These are phyloP conservation scores for Xenosphaeropsis pyriputrescens DNA, from an alignment of 2,329 filamentous ascomycete genomes.

Conservation along the genomic window DNA sequence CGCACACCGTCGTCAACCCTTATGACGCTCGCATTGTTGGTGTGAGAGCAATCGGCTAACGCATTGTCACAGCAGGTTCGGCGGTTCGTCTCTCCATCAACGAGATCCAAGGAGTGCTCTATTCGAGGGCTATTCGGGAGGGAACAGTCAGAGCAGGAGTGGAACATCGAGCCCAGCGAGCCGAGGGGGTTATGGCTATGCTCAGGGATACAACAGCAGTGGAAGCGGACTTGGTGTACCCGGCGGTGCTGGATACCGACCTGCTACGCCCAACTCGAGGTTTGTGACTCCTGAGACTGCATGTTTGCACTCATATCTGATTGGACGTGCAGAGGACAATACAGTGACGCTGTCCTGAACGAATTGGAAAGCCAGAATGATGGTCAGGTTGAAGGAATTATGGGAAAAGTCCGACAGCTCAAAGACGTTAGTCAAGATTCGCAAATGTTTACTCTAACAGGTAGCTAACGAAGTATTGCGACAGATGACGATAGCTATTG, in stretches of 20 bases:
- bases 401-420: slow-evolving; percentile 75
- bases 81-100: slow-evolving; percentile 55
- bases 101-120: slow-evolving; percentile 58
- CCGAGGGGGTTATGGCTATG: slow-evolving; percentile 34
- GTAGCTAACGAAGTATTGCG: slow-evolving; percentile 1
- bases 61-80: slow-evolving; percentile 34
- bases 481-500: slow-evolving; percentile 82
- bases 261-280: slow-evolving; percentile 59
- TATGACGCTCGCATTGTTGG: no score
- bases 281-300: slow-evolving; percentile 19
- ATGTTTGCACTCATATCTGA: background rate
- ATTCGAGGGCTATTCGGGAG: slow-evolving; percentile 58
- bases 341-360: slow-evolving; percentile 80
- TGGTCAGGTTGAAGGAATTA: slow-evolving; percentile 74
- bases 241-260: slow-evolving; percentile 30
- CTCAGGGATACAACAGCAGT: slow-evolving; percentile 23
- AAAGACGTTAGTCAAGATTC: slow-evolving; percentile 55
- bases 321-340: slow-evolving; percentile 53
- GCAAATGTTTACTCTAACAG: no score
- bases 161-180: slow-evolving; percentile 13
- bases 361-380: slow-evolving; percentile 96
- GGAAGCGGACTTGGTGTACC: slow-evolving; percentile 5
- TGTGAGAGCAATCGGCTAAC: slow-evolving; percentile 2
- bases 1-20: no score
- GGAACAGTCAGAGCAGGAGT: slow-evolving; percentile 13